Evolutionary conservation across 1,284 basidiomycete species (phyloP).

Genomic region (Pseudozyma hubeiensis): DNA sequence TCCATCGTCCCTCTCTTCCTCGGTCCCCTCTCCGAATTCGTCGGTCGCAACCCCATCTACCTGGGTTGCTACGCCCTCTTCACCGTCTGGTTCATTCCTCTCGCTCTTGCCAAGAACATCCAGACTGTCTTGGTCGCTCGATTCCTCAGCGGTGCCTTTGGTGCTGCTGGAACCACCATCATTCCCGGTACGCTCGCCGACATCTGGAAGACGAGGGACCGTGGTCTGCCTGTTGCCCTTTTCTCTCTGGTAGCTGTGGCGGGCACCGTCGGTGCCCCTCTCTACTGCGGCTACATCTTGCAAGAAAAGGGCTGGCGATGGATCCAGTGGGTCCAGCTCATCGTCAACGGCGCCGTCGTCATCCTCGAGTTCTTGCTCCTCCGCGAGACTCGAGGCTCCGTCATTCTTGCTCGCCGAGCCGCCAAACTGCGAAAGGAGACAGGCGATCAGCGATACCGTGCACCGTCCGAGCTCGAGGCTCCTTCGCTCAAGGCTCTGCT

Average conservation of each 20-base stretch:
- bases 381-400: slow-evolving; percentile 68
- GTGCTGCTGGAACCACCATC: slow-evolving; percentile 64
- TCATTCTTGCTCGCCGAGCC: slow-evolving; percentile 63
- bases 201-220: slow-evolving; percentile 65
- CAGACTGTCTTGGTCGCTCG: slow-evolving; percentile 64
- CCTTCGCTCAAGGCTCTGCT: slow-evolving; percentile 65
- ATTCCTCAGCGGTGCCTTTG: slow-evolving; percentile 66
- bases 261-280: slow-evolving; percentile 59
- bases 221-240: slow-evolving; percentile 62
- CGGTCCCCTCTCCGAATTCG: slow-evolving; percentile 67
- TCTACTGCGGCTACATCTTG: slow-evolving; percentile 66
- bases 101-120: slow-evolving; percentile 67
- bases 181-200: slow-evolving; percentile 55
- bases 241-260: slow-evolving; percentile 68
- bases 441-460: slow-evolving; percentile 64
- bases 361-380: slow-evolving; percentile 65
- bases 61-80: slow-evolving; percentile 66
- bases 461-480: slow-evolving; percentile 67
- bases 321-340: slow-evolving; percentile 67
- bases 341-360: slow-evolving; percentile 62
- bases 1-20: slow-evolving; percentile 63
- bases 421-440: slow-evolving; percentile 66
- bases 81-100: slow-evolving; percentile 63
- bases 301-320: slow-evolving; percentile 66
- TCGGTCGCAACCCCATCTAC: slow-evolving; percentile 67